Evolutionary conservation across 495 filamentous ascomycete genomes (phyloP).

Genomic region (Aspergillus saccharolyticus): DNA sequence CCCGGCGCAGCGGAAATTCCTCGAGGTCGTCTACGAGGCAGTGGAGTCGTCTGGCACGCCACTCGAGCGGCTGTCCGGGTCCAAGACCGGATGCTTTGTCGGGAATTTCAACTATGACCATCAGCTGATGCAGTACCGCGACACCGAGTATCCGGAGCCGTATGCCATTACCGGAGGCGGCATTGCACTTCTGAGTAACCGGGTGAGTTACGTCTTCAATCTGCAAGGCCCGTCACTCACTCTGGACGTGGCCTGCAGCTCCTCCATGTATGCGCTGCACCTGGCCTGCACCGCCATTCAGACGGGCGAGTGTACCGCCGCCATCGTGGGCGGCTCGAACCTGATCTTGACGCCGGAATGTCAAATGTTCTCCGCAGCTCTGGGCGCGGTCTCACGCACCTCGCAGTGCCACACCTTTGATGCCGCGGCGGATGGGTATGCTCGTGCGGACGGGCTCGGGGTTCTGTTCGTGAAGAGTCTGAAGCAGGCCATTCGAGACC

Average conservation of each 20-base stretch:
- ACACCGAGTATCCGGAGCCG: conserved; percentile 37
- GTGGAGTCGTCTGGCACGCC: conserved; percentile 50
- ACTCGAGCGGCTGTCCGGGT: conserved; percentile 40
- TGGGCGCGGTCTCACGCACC: not conserved
- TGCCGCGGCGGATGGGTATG: conserved; percentile 39
- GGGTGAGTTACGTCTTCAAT: conserved; percentile 54
- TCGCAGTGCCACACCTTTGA: conserved; percentile 41
- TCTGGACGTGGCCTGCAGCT: conserved; percentile 57
- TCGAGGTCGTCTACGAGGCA: conserved; percentile 57
- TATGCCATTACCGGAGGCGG: conserved; percentile 52
- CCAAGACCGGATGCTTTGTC: conserved; percentile 48
- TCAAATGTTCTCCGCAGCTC: conserved; percentile 9
- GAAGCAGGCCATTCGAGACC: conserved; percentile 27
- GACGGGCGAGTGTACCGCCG: conserved; percentile 32
- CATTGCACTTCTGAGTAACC: conserved; percentile 45
- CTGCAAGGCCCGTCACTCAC: conserved; percentile 52
- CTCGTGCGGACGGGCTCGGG: conserved; percentile 41
- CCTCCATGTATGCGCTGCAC: conserved; percentile 41
- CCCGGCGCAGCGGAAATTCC: conserved; percentile 47
- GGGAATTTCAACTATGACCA: conserved; percentile 50
- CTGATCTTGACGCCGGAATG: conserved; percentile 30
- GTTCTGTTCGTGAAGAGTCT: conserved; percentile 37
- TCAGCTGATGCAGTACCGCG: conserved; percentile 34
- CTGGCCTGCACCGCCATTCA: conserved; percentile 40
- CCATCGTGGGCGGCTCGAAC: conserved; percentile 36